phyloP scores from a whole-genome alignment of 768 basidiomycete genomes.

The Rhodocollybia butyracea region DNA sequence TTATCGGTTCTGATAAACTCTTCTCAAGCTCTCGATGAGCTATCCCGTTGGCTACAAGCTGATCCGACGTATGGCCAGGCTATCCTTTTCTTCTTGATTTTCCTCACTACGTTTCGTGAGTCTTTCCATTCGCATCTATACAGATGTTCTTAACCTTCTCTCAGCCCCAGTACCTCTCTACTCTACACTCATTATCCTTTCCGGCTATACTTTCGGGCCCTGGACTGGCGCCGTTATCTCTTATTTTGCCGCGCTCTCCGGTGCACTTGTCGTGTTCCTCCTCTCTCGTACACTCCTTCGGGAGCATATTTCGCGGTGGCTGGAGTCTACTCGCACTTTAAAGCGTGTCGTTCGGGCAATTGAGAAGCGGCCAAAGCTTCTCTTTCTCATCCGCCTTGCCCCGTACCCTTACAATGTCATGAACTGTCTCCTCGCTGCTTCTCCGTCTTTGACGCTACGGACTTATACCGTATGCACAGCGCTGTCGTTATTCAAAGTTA shows the following conservation, averaged over 20 bases:
- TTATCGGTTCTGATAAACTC: constrained; percentile 10
- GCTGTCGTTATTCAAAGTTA: constrained; percentile 83
- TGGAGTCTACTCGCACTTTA: constrained; percentile 66
- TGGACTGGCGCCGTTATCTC: constrained; percentile 84
- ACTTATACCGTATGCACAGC: constrained; percentile 82
- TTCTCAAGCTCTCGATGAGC: constrained; percentile 68
- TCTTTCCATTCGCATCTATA: constrained; percentile 8
- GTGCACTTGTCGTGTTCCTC: constrained; percentile 81
- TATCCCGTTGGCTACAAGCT: constrained; percentile 74
- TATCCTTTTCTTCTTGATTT: constrained; percentile 79
- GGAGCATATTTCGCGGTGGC: constrained; percentile 67
- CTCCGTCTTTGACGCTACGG: constrained; percentile 73
- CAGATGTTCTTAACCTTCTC: constrained; percentile 8
- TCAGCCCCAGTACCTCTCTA: constrained; percentile 88
- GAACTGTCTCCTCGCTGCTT: constrained; percentile 89
- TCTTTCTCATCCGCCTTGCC: constrained; percentile 91
- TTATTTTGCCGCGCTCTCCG: constrained; percentile 80
- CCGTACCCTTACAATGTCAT: constrained; percentile 93
- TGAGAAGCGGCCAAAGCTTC: constrained; percentile 80
- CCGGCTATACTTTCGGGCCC: constrained; percentile 87
- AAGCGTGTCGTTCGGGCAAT: constrained; percentile 83
- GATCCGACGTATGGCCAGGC: constrained; percentile 73
- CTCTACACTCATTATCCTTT: constrained; percentile 88
- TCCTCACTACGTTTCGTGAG: constrained; percentile 86
- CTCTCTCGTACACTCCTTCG: constrained; percentile 75